Conservation (phyloP, 176 grass and related monocot genomes). For the Avena atlantica region DNA sequence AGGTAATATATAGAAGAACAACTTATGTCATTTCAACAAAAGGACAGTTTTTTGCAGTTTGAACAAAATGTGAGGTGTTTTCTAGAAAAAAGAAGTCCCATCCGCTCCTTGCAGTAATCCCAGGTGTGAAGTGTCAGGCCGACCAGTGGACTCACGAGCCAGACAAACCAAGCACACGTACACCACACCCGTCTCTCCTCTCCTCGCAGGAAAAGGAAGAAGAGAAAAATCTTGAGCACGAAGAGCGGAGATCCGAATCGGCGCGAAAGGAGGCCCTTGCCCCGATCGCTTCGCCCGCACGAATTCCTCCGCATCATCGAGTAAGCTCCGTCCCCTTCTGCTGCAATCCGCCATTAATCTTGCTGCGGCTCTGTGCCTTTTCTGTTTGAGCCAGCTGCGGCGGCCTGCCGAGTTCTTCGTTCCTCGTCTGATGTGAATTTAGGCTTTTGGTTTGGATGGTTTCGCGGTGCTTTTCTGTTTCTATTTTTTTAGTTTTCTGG, state of each 20-base stretch:
- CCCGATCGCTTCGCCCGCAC: constrained; percentile 37
- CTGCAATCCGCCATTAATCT: constrained; percentile 27
- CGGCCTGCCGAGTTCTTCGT: constrained; percentile 25
- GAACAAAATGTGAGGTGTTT: not conserved
- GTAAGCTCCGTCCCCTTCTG: constrained; percentile 26
- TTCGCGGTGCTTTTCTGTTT: not conserved
- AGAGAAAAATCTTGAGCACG: constrained; percentile 29
- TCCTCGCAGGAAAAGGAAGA: not conserved
- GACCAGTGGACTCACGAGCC: constrained; percentile 45
- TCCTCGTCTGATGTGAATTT: not conserved
- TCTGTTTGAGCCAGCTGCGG: not conserved
- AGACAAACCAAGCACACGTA: constrained; percentile 41
- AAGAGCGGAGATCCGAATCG: constrained; percentile 60
- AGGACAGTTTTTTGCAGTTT: not conserved
- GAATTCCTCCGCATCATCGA: constrained; percentile 9
- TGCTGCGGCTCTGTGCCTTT: not conserved
- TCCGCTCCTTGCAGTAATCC: constrained; percentile 31
- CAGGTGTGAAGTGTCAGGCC: constrained; percentile 36
- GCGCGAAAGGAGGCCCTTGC: not conserved
- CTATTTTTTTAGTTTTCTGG: not conserved
- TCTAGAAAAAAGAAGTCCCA: not conserved
- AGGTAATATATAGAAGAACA: too few relatives aligned
- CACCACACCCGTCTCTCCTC: constrained; percentile 30
- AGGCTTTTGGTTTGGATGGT: not conserved
- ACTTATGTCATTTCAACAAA: not conserved